Evolutionary conservation across 768 basidiomycete genomes (phyloP), one percentile per base, ranked within the genome.

Genomic region (Mycena vulgaris): DNA sequence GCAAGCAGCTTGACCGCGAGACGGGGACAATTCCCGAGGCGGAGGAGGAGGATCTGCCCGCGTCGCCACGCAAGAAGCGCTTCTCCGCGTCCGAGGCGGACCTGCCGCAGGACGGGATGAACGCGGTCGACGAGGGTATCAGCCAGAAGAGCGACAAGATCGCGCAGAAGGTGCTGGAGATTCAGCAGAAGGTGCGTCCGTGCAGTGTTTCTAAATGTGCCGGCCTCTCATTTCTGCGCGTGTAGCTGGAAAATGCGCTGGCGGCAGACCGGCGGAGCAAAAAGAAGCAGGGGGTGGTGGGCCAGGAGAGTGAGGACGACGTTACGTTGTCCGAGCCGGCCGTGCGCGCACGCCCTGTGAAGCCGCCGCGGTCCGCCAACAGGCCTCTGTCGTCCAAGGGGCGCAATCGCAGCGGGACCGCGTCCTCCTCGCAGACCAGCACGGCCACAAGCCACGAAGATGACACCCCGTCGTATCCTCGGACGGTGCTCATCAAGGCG

Each of bases 61-160:
- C 75, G 25, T 82, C 87, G 2, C 82, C 85, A 23, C 89, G 86
- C 81, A 91, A 90, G 85, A 95, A 95, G 80, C 87, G 94, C 14
- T 96, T 95, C 81, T 95, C 94, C 2, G 92, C 91, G 13, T 87
- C 89, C 11, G 89, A 88, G 45, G 81, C 86, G 37, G 93, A 92
- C 71, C 77, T 80, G 42, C 86, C 86, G 52, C 93, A 93, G 72
- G 93, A 94, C 76, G 91, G 91, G 27, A 95, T 95, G 92, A 87
- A 84, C 66, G 94, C 93, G n/a, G 93, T 95, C 19, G 95, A 95
- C 73, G 92, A 94, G 78, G 91, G 92, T 51, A 95, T 96, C 78
- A 93, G 89, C 72, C 87, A 91, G 76, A 91, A 92, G 78, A 95
- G 93, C 72, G 96, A 97, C 75, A 90, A 89, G 76, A 96, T 98